These are phyloP conservation scores for Tolypocladium tropicale DNA, from an alignment of 2,329 filamentous ascomycete genomes.

Conservation along the genomic window DNA sequence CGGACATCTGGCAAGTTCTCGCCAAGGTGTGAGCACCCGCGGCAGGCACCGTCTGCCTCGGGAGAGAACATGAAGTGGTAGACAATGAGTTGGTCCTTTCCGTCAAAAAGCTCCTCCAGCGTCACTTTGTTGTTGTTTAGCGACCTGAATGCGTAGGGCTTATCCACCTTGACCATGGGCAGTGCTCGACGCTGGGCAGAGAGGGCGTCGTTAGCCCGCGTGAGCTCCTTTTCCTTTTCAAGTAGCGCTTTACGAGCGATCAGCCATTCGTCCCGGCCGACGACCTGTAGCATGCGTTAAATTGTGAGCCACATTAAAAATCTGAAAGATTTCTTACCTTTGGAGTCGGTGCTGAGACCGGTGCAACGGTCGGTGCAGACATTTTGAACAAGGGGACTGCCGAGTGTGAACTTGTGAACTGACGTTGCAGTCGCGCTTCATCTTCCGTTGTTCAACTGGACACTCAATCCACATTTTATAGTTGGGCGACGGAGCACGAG, in stretches of 20 bases:
- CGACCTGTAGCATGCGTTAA: constrained; percentile 11
- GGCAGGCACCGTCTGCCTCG: constrained; percentile 21
- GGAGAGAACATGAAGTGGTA: constrained; percentile 37
- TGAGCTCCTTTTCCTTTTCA: constrained; percentile 23
- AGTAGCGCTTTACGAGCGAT: constrained; percentile 21
- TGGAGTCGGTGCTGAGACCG: background rate
- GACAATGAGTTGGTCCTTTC: constrained; percentile 25
- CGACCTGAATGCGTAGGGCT: constrained; percentile 23
- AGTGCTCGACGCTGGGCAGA: constrained; percentile 21
- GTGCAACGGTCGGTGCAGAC: background rate
- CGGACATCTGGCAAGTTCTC: constrained; percentile 27
- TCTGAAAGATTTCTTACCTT: background rate
- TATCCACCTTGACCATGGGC: constrained; percentile 27
- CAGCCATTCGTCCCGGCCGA: constrained; percentile 23
- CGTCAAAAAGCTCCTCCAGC: constrained; percentile 21
- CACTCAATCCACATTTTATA: background rate
- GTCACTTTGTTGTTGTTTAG: constrained; percentile 12
- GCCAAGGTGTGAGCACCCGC: constrained; percentile 25
- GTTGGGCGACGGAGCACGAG: too few relatives aligned
- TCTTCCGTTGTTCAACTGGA: background rate
- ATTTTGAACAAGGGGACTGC: background rate
- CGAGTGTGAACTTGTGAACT: background rate
- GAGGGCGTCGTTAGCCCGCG: constrained; percentile 17
- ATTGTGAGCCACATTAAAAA: too few relatives aligned
- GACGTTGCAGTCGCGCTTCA: background rate